These are phyloP conservation scores for Yarrowia sp. DNA, from an alignment of 805 yeast genomes.

Conservation along the genomic window DNA sequence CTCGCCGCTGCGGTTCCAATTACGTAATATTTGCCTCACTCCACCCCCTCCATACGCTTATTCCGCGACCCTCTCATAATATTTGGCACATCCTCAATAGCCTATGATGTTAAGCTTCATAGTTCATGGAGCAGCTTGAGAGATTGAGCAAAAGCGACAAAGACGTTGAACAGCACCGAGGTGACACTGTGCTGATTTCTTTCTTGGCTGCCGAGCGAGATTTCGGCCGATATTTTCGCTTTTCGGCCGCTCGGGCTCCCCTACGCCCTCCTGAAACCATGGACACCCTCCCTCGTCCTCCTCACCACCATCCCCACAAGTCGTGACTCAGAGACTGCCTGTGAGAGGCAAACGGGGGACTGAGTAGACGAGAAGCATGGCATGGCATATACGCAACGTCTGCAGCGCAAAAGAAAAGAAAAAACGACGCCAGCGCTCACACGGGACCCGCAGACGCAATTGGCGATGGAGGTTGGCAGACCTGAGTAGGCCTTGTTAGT, in stretches of 20 bases:
- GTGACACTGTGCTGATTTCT: background rate
- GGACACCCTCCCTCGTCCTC: background rate
- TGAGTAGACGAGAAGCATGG: conserved; percentile 25
- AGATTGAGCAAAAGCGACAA: conserved; percentile 14
- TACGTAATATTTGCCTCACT: background rate
- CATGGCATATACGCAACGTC: conserved; percentile 17
- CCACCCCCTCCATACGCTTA: background rate
- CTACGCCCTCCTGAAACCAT: background rate
- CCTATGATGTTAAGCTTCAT: conserved; percentile 18
- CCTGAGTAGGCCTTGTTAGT: background rate
- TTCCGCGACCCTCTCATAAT: background rate
- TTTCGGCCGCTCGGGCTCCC: background rate
- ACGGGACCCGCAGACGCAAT: background rate
- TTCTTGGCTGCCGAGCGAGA: no score
- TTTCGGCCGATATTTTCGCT: background rate
- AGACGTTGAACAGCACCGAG: conserved; percentile 12
- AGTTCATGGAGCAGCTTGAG: conserved; percentile 17
- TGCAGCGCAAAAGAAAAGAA: conserved; percentile 27
- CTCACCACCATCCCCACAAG: conserved; percentile 5
- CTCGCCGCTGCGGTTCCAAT: background rate
- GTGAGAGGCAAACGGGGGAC: conserved; percentile 24
- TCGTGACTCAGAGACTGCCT: conserved; percentile 25
- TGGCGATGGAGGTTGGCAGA: conserved; percentile 24
- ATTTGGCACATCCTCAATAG: background rate
- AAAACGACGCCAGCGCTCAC: background rate